Conservation (phyloP, 371 early-diverging fungal species). For the Choanephora cucurbitarum region DNA sequence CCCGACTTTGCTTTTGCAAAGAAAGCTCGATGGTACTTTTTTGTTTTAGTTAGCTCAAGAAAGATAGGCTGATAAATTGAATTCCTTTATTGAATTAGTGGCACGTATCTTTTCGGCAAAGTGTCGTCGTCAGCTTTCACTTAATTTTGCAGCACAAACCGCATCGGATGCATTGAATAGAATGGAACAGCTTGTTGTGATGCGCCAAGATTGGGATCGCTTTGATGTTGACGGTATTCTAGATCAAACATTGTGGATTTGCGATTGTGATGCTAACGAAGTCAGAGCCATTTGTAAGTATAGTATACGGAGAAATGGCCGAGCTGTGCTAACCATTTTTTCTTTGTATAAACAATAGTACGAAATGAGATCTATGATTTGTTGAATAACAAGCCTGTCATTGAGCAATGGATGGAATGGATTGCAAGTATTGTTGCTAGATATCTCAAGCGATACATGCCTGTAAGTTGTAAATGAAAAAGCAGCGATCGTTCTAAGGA, state of each 20-base stretch:
- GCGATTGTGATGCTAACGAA: slow-evolving; percentile 47
- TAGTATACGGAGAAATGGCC: too few relatives aligned
- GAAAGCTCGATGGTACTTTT: slow-evolving; percentile 41
- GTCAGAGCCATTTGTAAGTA: slow-evolving; percentile 41
- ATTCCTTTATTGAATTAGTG: too few relatives aligned
- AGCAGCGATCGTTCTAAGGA: too few relatives aligned
- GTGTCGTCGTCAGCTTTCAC: slow-evolving; percentile 51
- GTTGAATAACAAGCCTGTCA: slow-evolving; percentile 22
- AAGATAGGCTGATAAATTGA: too few relatives aligned
- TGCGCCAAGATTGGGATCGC: slow-evolving; percentile 53
- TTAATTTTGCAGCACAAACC: slow-evolving; percentile 56
- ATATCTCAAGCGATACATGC: slow-evolving; percentile 27
- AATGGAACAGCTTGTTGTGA: slow-evolving; percentile 29
- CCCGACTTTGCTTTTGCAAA: slow-evolving; percentile 32
- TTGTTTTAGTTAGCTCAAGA: too few relatives aligned
- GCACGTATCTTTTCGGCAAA: slow-evolving; percentile 56
- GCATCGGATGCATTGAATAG: slow-evolving; percentile 40
- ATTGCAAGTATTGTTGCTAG: slow-evolving; percentile 36
- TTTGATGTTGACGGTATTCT: slow-evolving; percentile 51
- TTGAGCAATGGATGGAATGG: slow-evolving; percentile 58
- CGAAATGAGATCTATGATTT: slow-evolving; percentile 38
- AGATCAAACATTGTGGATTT: slow-evolving; percentile 59
- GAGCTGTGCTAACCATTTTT: too few relatives aligned
- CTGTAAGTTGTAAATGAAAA: slow-evolving; percentile 24
- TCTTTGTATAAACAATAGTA: slow-evolving; percentile 32